Conservation (phyloP, 1,284 basidiomycete genomes). For the Rhodotorula sp. region DNA sequence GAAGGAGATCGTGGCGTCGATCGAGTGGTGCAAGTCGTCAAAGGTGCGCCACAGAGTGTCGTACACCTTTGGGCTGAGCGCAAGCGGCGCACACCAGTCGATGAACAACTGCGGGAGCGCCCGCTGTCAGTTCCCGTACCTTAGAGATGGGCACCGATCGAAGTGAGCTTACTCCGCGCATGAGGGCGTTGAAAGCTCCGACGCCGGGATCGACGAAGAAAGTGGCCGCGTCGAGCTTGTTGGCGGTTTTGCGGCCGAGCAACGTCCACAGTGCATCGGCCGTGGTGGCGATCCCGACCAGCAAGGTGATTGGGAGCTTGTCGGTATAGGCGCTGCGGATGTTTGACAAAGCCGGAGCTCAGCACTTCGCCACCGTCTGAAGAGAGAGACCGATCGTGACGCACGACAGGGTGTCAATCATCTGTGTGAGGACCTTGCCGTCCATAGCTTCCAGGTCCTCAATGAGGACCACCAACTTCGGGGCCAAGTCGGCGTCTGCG, state of each 20-base stretch:
- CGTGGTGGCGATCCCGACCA: constrained; percentile 36
- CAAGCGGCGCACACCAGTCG: constrained; percentile 26
- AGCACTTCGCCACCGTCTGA: neutral
- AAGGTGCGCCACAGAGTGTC: constrained; percentile 26
- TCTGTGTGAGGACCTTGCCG: constrained; percentile 23
- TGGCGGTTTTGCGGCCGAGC: constrained; percentile 10
- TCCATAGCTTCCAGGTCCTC: constrained; percentile 40
- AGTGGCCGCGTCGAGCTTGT: constrained; percentile 21
- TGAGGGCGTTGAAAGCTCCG: constrained; percentile 31
- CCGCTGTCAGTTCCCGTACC: neutral
- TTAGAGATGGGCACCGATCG: neutral
- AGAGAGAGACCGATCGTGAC: neutral
- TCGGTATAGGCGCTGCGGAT: constrained; percentile 10
- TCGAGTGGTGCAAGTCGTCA: constrained; percentile 34
- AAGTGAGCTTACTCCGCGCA: constrained; percentile 15
- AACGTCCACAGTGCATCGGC: constrained; percentile 19
- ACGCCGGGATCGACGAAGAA: constrained; percentile 40
- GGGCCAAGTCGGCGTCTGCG: constrained; percentile 3
- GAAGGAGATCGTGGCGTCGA: constrained; percentile 32
- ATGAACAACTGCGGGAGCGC: constrained; percentile 12
- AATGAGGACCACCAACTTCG: constrained; percentile 25
- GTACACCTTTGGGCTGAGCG: constrained; percentile 16
- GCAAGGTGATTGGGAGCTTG: constrained; percentile 27
- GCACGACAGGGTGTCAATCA: constrained; percentile 26
- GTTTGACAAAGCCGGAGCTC: neutral